Percentiles rank a stretch among this genome's conserved stretches.
phyloP scores from a whole-genome alignment of 129 eudicot species.

The Dittrichia graveolens region DNA sequence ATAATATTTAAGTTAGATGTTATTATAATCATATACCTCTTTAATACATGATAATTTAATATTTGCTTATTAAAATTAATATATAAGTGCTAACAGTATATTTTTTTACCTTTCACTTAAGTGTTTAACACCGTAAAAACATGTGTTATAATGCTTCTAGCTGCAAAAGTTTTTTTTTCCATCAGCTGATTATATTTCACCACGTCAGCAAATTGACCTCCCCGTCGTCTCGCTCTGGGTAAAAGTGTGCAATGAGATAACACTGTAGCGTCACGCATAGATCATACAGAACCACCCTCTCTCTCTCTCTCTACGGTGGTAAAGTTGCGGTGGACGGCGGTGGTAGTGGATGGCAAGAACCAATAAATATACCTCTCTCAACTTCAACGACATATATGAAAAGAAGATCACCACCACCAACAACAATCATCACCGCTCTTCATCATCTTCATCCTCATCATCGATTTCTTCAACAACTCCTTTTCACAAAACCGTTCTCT shows the following conservation, averaged over 20 bases:
- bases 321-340: slow-evolving; percentile 29
- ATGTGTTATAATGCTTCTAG: too few species aligned
- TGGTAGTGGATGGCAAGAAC: slow-evolving; percentile 74
- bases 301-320: slow-evolving; percentile 8
- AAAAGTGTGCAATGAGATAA: background rate
- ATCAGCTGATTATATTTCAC: too few species aligned
- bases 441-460: slow-evolving; percentile 27
- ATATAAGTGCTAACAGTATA: too few species aligned
- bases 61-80: too few species aligned
- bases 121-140: too few species aligned
- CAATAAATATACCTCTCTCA: slow-evolving; percentile 71
- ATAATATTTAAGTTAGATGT: too few species aligned
- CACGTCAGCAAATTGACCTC: too few species aligned
- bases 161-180: too few species aligned
- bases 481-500: slow-evolving; percentile 35
- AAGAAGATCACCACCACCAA: slow-evolving; percentile 42
- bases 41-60: too few species aligned
- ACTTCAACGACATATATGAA: slow-evolving; percentile 77
- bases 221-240: background rate
- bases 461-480: slow-evolving; percentile 8
- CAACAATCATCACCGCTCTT: slow-evolving; percentile 4
- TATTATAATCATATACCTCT: too few species aligned
- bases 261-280: slow-evolving; percentile 1
- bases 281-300: background rate
- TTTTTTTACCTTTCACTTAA: too few species aligned